Evolutionary conservation across 495 filamentous ascomycete genomes (phyloP), one percentile per base, ranked within the genome.

Genomic region (Astrothelium subdiscretum): DNA sequence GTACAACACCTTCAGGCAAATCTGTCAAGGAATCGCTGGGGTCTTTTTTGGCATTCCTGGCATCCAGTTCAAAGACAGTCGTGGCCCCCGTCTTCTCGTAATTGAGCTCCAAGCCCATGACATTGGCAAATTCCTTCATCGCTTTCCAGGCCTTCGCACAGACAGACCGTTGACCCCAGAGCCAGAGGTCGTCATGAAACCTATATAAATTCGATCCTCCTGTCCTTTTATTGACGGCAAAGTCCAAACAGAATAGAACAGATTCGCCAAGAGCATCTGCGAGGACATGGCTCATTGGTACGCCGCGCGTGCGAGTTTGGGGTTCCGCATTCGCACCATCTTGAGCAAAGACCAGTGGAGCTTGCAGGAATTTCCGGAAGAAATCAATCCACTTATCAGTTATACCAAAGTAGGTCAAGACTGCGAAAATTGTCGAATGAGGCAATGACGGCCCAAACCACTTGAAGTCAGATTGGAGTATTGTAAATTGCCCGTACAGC

Each of bases 101-200:
- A 44, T 71, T 72, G 32, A 70, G 54, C 32, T 62, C 31, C 18
- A 71, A 29, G 20, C 70, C 70, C 67, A 69, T 69, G 43, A 67
- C 57, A n/a, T 40, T 60, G 12, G 63, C 24, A 52, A 72, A 72
- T 31, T 65, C 65, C n/a, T 66, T 52, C 13, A 71, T 62, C 2
- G 64, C 63, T 11, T 62, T 52, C 70, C 70, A 72, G 15, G 69
- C 70, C 13, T 59, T 3, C 3, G 63, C 59, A 59, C 64, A 67
- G 3, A 51, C 61, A 13, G 27, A 31, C 42, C 71, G 59, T 20
- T 66, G 70, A 20, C 62, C 62, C 70, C 70, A 72, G 59, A 69
- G 69, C 70, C 70, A 72, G n/a, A 72, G 38, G 48, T 72, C 70
- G 40, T 72, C 70, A 54, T 71, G 69, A 26, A 72, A 61, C 24